Evolutionary conservation across 2,329 filamentous ascomycete species (phyloP).

Genomic region (Helotiales sp.): DNA sequence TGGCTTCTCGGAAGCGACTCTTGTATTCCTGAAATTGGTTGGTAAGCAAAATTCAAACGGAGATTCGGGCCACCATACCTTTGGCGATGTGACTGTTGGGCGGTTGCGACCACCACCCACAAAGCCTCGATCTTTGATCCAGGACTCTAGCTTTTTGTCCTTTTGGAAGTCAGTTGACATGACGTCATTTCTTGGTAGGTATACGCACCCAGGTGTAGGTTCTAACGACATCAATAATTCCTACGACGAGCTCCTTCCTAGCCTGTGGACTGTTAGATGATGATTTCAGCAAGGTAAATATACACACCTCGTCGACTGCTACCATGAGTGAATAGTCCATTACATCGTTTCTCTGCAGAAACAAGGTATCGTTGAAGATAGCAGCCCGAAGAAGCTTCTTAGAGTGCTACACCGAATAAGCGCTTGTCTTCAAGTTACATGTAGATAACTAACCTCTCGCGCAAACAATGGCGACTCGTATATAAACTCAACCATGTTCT

Average conservation of each 20-base stretch:
- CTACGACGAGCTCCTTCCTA: slow-evolving; percentile 89
- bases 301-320: slow-evolving; percentile 77
- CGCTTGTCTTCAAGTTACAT: neutral
- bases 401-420: slow-evolving; percentile 61
- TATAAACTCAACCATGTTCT: slow-evolving; percentile 99
- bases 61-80: slow-evolving; percentile 57
- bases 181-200: neutral
- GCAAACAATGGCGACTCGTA: slow-evolving; percentile 96
- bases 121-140: slow-evolving; percentile 97
- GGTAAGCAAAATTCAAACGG: neutral
- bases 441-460: slow-evolving; percentile 60
- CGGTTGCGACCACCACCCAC: slow-evolving; percentile 77
- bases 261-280: slow-evolving; percentile 42
- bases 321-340: slow-evolving; percentile 99
- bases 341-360: slow-evolving; percentile 91
- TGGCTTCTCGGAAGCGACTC: slow-evolving; percentile 91
- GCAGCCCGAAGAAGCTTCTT: slow-evolving; percentile 91
- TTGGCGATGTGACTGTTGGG: slow-evolving; percentile 94
- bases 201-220: slow-evolving; percentile 82
- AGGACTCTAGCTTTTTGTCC: slow-evolving; percentile 98
- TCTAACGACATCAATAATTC: slow-evolving; percentile 97
- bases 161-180: slow-evolving; percentile 19
- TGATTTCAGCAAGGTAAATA: neutral
- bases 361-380: slow-evolving; percentile 97
- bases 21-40: slow-evolving; percentile 71